Conservation (phyloP, 495 filamentous ascomycete genomes). For the Podospora conica region DNA sequence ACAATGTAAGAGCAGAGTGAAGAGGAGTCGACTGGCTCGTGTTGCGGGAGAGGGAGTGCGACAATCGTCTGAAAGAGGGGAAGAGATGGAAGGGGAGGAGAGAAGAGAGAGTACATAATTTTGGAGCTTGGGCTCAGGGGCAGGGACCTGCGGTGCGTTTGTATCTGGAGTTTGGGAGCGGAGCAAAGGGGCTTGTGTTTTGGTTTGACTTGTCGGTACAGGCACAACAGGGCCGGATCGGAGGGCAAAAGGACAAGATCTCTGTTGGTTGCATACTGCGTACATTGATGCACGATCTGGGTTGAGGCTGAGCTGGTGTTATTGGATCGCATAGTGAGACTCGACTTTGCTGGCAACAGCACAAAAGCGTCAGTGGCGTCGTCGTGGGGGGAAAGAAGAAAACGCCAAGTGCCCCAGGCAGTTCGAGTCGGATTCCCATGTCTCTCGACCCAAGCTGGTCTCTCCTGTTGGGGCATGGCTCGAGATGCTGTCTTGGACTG, state of each 20-base stretch:
- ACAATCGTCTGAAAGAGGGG: not conserved
- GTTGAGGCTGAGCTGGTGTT: not conserved
- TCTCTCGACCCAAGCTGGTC: not conserved
- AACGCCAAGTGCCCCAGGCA: not conserved
- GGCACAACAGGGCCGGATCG: not conserved
- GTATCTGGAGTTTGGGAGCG: not conserved
- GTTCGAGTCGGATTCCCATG: not conserved
- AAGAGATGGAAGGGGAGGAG: not conserved
- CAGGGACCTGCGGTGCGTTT: not conserved
- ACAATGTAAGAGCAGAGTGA: not conserved
- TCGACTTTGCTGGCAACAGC: not conserved
- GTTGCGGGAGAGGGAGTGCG: not conserved
- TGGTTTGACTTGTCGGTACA: not conserved
- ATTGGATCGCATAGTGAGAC: not conserved
- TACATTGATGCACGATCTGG: not conserved
- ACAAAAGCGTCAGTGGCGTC: too few species aligned
- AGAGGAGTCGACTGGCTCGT: not conserved
- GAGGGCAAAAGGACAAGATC: not conserved
- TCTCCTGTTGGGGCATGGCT: not conserved
- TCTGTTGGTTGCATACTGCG: not conserved
- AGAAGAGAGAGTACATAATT: not conserved
- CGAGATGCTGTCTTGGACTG: not conserved
- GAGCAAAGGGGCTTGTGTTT: not conserved
- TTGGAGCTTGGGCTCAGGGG: not conserved
- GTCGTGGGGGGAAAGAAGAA: not conserved